These are phyloP conservation scores for Lipomyces starkeyi DNA, from an alignment of 805 yeast genomes.

Conservation along the genomic window DNA sequence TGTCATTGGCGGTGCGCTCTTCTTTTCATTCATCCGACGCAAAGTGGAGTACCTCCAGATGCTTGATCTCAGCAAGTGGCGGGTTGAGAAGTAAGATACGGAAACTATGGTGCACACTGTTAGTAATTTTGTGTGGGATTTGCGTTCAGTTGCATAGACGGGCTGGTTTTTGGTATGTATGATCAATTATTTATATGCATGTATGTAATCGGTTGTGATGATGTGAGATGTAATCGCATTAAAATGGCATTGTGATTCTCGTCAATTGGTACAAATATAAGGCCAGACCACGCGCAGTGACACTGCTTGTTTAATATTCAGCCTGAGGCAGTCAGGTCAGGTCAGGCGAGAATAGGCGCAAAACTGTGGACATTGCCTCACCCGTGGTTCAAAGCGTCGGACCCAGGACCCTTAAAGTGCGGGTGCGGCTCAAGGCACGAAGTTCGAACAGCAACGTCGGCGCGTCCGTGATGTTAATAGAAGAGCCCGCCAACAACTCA, in stretches of 20 bases:
- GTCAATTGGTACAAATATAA: neutral
- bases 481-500: neutral
- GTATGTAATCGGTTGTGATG: neutral
- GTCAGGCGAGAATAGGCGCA: neutral
- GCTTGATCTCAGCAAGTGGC: conserved; percentile 46
- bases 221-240: neutral
- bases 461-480: neutral
- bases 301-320: neutral
- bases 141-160: neutral
- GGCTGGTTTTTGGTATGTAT: conserved; percentile 1
- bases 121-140: neutral
- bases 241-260: neutral
- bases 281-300: neutral
- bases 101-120: neutral
- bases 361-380: neutral
- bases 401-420: neutral
- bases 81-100: conserved; percentile 34
- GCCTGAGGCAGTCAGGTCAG: neutral
- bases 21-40: conserved; percentile 66
- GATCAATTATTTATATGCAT: neutral
- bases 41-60: conserved; percentile 71
- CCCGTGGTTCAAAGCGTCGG: neutral
- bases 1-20: conserved; percentile 64
- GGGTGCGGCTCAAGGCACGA: neutral
- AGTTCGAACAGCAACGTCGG: neutral